Evolutionary conservation across 1,284 basidiomycete species (phyloP).

Genomic region (Dichomitus squalens): DNA sequence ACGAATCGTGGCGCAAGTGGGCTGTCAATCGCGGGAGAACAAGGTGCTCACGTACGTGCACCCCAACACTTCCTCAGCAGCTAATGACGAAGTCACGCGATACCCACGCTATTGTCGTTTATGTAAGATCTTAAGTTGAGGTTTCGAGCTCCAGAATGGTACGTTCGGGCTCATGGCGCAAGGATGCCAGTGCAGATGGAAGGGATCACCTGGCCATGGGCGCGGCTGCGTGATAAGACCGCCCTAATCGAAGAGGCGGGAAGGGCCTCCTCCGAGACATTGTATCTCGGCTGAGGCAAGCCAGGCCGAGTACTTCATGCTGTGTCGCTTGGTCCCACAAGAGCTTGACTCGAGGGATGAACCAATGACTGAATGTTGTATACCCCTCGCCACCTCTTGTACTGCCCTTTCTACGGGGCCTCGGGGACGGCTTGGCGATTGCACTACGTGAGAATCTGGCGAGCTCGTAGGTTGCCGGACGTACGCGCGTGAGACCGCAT

Average conservation of each 20-base stretch:
- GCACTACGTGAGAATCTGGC: conserved; percentile 1
- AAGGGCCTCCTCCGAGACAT: background rate
- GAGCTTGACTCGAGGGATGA: background rate
- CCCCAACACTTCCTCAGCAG: background rate
- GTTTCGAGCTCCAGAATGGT: too few relatives aligned
- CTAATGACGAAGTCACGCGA: too few relatives aligned
- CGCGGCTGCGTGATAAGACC: background rate
- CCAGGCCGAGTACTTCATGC: background rate
- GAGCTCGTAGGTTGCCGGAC: conserved; percentile 17
- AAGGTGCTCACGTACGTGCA: conserved; percentile 2
- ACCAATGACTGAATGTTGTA: background rate
- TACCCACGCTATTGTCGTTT: too few relatives aligned
- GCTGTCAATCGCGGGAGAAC: conserved; percentile 13
- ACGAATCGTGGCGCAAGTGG: background rate
- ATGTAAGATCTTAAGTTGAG: too few relatives aligned
- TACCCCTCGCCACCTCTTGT: background rate
- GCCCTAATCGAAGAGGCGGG: background rate
- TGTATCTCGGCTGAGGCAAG: background rate
- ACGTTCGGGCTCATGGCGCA: too few relatives aligned
- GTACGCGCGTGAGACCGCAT: conserved; percentile 10
- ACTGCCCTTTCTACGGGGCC: background rate
- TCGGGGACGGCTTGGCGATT: background rate
- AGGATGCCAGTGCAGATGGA: background rate
- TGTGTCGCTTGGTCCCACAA: background rate
- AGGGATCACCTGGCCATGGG: background rate